Evolutionary conservation across 2,329 filamentous ascomycete species (phyloP).

Genomic region (Paecilomyces fulvus): DNA sequence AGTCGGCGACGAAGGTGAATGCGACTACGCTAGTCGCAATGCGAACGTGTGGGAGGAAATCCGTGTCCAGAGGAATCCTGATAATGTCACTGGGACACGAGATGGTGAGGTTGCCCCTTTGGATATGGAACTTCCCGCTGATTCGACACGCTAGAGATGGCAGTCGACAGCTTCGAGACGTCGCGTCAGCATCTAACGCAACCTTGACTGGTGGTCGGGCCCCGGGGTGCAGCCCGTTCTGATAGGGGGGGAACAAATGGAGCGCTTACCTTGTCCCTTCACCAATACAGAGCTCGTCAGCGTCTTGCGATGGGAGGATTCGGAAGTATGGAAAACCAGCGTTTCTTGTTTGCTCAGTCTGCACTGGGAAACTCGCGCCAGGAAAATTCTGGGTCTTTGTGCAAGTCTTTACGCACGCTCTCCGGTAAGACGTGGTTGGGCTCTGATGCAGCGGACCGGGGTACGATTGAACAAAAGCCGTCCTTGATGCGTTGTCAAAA

Average conservation of each 20-base stretch:
- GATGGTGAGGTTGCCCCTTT: not conserved
- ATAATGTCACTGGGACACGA: not conserved
- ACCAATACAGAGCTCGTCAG: constrained; percentile 9
- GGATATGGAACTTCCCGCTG: constrained; percentile 14
- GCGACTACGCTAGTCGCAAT: not conserved
- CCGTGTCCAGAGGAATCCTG: not conserved
- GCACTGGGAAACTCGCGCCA: constrained; percentile 13
- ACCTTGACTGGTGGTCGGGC: constrained; percentile 34
- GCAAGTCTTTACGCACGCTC: constrained; percentile 20
- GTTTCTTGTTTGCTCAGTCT: constrained; percentile 8
- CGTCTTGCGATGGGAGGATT: not conserved
- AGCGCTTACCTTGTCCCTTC: constrained; percentile 23
- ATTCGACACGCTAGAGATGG: constrained; percentile 33
- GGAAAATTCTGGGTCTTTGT: constrained; percentile 25
- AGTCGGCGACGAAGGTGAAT: constrained; percentile 1
- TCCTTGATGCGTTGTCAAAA: constrained; percentile 37
- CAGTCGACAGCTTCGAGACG: constrained; percentile 30
- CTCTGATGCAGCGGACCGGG: constrained; percentile 35
- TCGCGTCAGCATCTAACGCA: constrained; percentile 38
- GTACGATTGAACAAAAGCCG: constrained; percentile 23
- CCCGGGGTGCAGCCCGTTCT: constrained; percentile 10
- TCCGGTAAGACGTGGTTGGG: constrained; percentile 36
- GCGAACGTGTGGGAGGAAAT: not conserved
- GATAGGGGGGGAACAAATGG: constrained; percentile 11
- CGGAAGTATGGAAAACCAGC: constrained; percentile 6